Base-by-base conservation (phyloP, 768 basidiomycete genomes). In the Leccinum disarticulatum region DNA sequence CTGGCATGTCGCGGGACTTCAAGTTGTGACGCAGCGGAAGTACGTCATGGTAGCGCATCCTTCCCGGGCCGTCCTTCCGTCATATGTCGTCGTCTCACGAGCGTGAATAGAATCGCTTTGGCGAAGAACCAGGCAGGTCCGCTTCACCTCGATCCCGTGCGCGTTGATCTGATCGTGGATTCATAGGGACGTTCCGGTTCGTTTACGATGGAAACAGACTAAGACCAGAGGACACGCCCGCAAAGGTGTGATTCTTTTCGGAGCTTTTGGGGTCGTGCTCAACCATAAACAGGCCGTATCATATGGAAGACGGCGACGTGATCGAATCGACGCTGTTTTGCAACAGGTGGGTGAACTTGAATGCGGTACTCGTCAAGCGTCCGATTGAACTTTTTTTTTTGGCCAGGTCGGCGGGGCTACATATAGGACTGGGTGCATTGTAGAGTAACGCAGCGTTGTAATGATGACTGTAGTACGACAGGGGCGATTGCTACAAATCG, bases 121-220 rank as follows among this genome's bases (percentile, higher is more conserved):
- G 72, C 22, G 86, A 85, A 65, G 83, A 83, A 5, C 49, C 82
- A 68, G 85, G 86, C 79, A 58, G 60, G 77, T 66, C 31, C 5
- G 14, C 33, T n/a, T 11, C 17, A 6, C 55, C 3, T 47, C 11
- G 4, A 11, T 15, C 5, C 33, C 25, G 6, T 47, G 15, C 43
- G 30, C 36, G 49, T 52, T 28, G 35, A 38, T 22, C 47, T 28
- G 46, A 49, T 46, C 52, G 3, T 27, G 14, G 60, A 33, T 9
- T 19, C 6, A 25, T 25, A 88, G 87, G 85, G 15, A 85, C 87
- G 0, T 82, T 88, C 62, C 84, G 82, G 61, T 89, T 89, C 60
- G 77, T 76, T 0, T 82, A 78, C 53, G 83, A 87, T 1, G 87
- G 85, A 1, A 66, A 74, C 2, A 78, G 87, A 35, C 58, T 89